These are phyloP conservation scores for Neofusicoccum sp. DNA, from an alignment of 2,329 filamentous ascomycete genomes.

Conservation along the genomic window DNA sequence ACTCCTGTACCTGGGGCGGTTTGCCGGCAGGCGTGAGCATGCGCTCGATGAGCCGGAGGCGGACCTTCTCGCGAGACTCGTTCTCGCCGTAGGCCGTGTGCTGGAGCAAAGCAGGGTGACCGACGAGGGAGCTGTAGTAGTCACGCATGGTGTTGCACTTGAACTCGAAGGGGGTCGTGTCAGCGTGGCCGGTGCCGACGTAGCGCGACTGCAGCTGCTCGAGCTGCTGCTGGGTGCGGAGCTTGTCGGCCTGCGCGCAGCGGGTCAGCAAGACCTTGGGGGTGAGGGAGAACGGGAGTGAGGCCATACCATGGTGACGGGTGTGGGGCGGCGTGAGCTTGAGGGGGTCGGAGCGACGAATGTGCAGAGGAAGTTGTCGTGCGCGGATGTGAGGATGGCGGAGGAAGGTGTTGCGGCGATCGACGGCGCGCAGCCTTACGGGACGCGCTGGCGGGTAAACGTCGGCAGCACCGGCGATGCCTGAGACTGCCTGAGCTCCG, in stretches of 20 bases:
- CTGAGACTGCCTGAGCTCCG: no score
- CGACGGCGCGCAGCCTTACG: background rate
- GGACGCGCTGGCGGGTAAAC: background rate
- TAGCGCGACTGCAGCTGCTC: conserved; percentile 95
- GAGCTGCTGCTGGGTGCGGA: conserved; percentile 95
- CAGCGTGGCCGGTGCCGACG: conserved; percentile 92
- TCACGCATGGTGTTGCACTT: conserved; percentile 93
- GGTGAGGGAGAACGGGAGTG: background rate
- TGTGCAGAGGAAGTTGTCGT: background rate
- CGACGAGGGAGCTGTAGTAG: conserved; percentile 84
- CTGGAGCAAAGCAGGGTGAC: conserved; percentile 83
- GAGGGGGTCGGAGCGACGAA: background rate
- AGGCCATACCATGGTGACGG: background rate
- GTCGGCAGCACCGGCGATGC: background rate
- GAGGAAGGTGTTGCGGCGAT: conserved; percentile 17
- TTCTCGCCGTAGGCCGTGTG: conserved; percentile 92
- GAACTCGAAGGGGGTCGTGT: conserved; percentile 98
- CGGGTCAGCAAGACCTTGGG: background rate
- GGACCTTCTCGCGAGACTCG: conserved; percentile 77
- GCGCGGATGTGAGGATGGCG: background rate
- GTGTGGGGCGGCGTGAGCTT: background rate
- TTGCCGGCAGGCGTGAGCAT: conserved; percentile 68
- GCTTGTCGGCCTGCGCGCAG: conserved; percentile 77
- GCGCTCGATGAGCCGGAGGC: conserved; percentile 76
- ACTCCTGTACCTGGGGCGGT: conserved; percentile 49